Evolutionary conservation across 2,329 filamentous ascomycete genomes (phyloP).

Genomic region (Cadophora sp.): DNA sequence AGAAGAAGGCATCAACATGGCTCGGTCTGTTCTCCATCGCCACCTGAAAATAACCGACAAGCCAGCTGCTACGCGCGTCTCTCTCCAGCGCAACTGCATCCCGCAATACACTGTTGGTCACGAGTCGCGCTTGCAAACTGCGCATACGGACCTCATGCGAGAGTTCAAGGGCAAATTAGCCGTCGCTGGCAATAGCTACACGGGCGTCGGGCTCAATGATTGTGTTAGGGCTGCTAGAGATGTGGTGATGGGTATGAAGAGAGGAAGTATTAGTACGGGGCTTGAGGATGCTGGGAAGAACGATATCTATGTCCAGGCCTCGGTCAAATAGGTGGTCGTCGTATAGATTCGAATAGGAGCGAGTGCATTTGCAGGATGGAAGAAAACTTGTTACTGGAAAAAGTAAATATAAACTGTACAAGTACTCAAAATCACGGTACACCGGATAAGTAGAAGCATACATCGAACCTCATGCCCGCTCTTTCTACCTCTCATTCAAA

Average conservation of each 20-base stretch:
- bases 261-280: conserved; percentile 46
- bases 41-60: conserved; percentile 74
- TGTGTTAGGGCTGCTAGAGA: conserved; percentile 63
- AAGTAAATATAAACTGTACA: too few relatives aligned
- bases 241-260: conserved; percentile 53
- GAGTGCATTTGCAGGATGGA: too few relatives aligned
- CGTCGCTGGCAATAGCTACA: conserved; percentile 58
- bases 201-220: conserved; percentile 55
- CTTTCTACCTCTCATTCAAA: background rate
- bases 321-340: too few relatives aligned
- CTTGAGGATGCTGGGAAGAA: conserved; percentile 44
- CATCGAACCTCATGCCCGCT: background rate
- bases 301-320: background rate
- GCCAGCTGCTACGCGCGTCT: conserved; percentile 66
- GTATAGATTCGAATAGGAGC: too few relatives aligned
- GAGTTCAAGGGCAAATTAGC: conserved; percentile 45
- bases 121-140: conserved; percentile 38
- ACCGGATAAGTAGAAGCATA: too few relatives aligned
- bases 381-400: too few relatives aligned
- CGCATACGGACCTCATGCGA: conserved; percentile 41
- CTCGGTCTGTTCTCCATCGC: conserved; percentile 70
- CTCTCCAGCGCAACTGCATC: conserved; percentile 75
- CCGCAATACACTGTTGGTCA: conserved; percentile 91
- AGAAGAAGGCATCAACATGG: conserved; percentile 72
- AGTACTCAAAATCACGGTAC: too few relatives aligned